phyloP scores from a whole-genome alignment of 179 eudicot species.

The Pouteria campechiana region DNA sequence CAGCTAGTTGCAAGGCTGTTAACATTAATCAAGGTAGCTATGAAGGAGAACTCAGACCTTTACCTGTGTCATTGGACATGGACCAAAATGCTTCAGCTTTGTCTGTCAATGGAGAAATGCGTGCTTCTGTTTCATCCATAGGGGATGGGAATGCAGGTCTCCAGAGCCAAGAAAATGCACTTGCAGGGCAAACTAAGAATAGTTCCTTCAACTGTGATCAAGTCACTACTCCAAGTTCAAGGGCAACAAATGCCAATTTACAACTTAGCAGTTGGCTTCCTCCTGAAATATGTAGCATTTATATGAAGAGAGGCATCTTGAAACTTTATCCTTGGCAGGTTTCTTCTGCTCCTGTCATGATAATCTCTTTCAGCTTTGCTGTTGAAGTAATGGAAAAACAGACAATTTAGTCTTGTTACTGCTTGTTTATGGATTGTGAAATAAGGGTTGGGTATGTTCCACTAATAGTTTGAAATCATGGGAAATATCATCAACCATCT shows the following conservation, averaged over 20 bases:
- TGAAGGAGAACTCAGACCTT: no score
- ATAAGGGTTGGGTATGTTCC: no score
- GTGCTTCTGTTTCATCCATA: constrained; percentile 7
- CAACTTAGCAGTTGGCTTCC: constrained; percentile 86
- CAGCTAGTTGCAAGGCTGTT: no score
- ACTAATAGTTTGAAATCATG: no score
- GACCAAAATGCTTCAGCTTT: no score
- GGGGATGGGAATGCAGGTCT: constrained; percentile 10
- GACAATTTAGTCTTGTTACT: no score
- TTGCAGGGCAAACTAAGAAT: constrained; percentile 14
- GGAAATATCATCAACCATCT: no score
- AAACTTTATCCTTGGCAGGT: constrained; percentile 96
- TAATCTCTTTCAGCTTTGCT: neutral
- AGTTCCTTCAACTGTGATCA: constrained; percentile 11
- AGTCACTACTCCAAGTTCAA: constrained; percentile 54
- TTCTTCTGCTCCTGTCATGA: neutral
- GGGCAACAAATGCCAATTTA: constrained; percentile 29
- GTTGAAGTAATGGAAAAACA: no score
- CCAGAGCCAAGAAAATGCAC: constrained; percentile 21
- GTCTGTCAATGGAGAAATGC: constrained; percentile 3
- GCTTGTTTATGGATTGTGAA: no score
- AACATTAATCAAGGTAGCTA: no score
- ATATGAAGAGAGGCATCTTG: constrained; percentile 60
- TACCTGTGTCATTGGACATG: no score
- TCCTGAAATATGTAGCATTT: constrained; percentile 49